These are phyloP conservation scores for Lobosporangium transversale DNA, from an alignment of 192 early-diverging fungal genomes.

Conservation along the genomic window DNA sequence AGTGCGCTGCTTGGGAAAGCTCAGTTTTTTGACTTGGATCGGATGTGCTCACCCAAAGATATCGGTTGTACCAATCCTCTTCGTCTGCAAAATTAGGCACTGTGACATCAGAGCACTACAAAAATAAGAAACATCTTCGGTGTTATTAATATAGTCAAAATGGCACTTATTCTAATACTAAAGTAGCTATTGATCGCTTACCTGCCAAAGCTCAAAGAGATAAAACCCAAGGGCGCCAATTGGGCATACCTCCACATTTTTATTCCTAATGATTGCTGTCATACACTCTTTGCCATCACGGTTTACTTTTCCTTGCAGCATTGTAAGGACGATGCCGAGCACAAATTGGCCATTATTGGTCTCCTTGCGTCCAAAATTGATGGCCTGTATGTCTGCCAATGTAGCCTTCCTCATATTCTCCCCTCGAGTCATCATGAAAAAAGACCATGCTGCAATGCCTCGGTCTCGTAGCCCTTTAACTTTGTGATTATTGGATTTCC, in stretches of 20 bases:
- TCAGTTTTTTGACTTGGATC: background rate
- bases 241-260: constrained; percentile 1
- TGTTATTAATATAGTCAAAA: too few species aligned
- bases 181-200: background rate
- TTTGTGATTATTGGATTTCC: background rate
- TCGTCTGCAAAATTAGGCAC: background rate
- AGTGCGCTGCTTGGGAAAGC: background rate
- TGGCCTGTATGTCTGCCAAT: background rate
- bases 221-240: constrained; percentile 3
- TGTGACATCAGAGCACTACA: background rate
- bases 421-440: constrained; percentile 1
- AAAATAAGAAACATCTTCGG: background rate
- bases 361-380: background rate
- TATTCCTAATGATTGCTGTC: background rate
- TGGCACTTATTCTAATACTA: background rate
- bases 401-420: constrained; percentile 6
- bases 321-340: constrained; percentile 4
- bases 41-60: background rate
- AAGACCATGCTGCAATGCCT: background rate
- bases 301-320: constrained; percentile 1
- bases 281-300: background rate
- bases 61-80: background rate
- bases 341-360: background rate
- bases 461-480: background rate
- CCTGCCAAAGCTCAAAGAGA: constrained; percentile 6